Evolutionary conservation across 2,329 filamentous ascomycete genomes (phyloP), one percentile per base, ranked within the genome.

Genomic region (Chaetomium sp.): DNA sequence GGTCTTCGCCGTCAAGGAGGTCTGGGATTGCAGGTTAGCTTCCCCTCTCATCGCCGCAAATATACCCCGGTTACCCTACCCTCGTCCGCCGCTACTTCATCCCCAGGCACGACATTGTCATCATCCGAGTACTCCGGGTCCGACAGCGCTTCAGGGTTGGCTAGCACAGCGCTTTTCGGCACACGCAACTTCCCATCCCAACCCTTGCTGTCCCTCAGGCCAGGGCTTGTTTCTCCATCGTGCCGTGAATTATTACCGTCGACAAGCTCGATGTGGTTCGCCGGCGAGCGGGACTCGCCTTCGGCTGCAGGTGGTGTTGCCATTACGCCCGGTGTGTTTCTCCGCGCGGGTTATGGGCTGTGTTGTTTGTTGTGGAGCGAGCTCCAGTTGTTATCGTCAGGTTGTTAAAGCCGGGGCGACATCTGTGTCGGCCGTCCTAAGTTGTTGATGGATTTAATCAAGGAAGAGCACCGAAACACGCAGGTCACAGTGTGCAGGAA

Each of bases 121-220:
- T 85, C 81, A 61, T 80, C 91, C 12, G 89, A 94, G 68, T 92
- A 90, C 55, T 96, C 91, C 0, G 88, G 84, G 65, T 96, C 91
- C 44, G 87, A 88, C 51, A 95, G 72, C 8, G 88, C 89, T 67
- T 94, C 89, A 2, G 89, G 87, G 66, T 95, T 95, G 32, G 80
- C 76, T 47, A 95, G 74, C 36, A 82, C 75, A 2, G 84, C 79
- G 67, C 81, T 86, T 65, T 85, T 84, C 59, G 88, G 84, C 50
- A 96, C 73, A 41, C 89, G 80, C 57, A 92, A 77, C 73, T 92
- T 92, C 60, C 89, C 89, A 70, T 92, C 89, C 89, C 89, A 92
- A 59, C 89, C 89, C 65, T 80, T 84, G 71, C 79, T 84, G 63
- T 83, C 80, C 60, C 74, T 76, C 49, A 82, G 69, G 10, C 72